Base-by-base conservation (phyloP, 768 basidiomycete genomes). In the Piloderma croceum region DNA sequence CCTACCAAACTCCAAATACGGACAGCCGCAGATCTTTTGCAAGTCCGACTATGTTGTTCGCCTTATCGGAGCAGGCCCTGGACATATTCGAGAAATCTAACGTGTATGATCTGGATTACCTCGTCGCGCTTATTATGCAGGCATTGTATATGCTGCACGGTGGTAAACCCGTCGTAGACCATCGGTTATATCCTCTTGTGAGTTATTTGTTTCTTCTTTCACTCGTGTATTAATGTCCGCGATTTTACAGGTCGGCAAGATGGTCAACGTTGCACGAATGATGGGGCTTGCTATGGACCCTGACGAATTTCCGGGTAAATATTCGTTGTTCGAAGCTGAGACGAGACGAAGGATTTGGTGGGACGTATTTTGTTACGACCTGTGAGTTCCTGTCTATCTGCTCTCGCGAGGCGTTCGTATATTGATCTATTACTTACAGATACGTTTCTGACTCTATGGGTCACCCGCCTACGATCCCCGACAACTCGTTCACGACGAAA, bases 331-430 rank as follows among this genome's bases (percentile, higher is more conserved):
- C 34, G 70, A 78, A 35, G 71, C 70, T 9, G 74, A 76, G 57
- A 60, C 68, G 36, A 61, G 78, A 40, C 58, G 76, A 42, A 60
- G 79, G 46, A 58, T 85, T 5, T 87, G 87, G 83, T 90, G 87
- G 87, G 81, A 85, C 38, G 68, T 87, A 9, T 72, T 78, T 53
- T 85, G 75, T 59, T 87, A 79, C 56, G 88, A 90, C 57, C 53
- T 81, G 87, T 88, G 56, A 50, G 83, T 73, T n/a, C 31, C 43
- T 34, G 40, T 13, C 19, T 20, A 36, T 39, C 31, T 24, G 11
- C 34, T 46, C 48, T 5, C 27, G 15, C 36, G 27, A 36, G 42
- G 39, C 41, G 40, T 36, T 38, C 27, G 24, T 41, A 31, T 27
- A 20, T 19, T 17, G 42, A 18, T 20, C 10, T 24, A 31, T n/a